These are phyloP conservation scores for Mycena rosella DNA, from an alignment of 768 basidiomycete genomes.

Conservation along the genomic window DNA sequence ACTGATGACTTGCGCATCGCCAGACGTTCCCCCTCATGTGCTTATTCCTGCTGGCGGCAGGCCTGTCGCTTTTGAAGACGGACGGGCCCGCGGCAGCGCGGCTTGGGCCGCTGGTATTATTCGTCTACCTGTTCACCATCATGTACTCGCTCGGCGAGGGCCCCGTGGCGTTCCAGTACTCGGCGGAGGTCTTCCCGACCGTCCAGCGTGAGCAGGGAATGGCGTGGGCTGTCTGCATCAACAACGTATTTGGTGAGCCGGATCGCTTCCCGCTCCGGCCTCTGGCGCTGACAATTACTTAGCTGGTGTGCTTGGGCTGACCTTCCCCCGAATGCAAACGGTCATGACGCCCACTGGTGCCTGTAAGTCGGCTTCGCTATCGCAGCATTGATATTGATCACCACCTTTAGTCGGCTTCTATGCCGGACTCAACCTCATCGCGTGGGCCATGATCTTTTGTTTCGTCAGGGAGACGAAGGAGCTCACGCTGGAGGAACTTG, in stretches of 20 bases:
- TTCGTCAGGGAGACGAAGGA: slow-evolving; percentile 70
- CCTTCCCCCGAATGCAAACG: slow-evolving; percentile 39
- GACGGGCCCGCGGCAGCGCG: slow-evolving; percentile 17
- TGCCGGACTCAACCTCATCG: slow-evolving; percentile 62
- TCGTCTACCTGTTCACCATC: slow-evolving; percentile 42
- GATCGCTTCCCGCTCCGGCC: background rate
- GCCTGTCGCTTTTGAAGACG: slow-evolving; percentile 49
- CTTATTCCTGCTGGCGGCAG: slow-evolving; percentile 53
- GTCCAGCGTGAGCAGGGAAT: slow-evolving; percentile 43
- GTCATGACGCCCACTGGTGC: slow-evolving; percentile 43
- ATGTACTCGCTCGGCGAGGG: slow-evolving; percentile 39
- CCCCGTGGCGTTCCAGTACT: slow-evolving; percentile 58
- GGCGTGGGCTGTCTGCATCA: slow-evolving; percentile 44
- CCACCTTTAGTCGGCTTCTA: slow-evolving; percentile 51
- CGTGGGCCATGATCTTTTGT: slow-evolving; percentile 63
- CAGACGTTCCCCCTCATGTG: slow-evolving; percentile 60
- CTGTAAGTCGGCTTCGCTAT: background rate
- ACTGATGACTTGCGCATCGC: background rate
- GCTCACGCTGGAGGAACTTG: slow-evolving; percentile 36
- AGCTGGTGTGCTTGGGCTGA: slow-evolving; percentile 45
- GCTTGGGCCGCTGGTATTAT: slow-evolving; percentile 33
- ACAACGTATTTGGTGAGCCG: slow-evolving; percentile 19
- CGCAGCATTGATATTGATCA: background rate
- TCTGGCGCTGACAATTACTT: slow-evolving; percentile 22
- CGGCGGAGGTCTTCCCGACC: slow-evolving; percentile 52